phyloP scores from a whole-genome alignment of 805 yeast species.

The Priceomyces castillae region DNA sequence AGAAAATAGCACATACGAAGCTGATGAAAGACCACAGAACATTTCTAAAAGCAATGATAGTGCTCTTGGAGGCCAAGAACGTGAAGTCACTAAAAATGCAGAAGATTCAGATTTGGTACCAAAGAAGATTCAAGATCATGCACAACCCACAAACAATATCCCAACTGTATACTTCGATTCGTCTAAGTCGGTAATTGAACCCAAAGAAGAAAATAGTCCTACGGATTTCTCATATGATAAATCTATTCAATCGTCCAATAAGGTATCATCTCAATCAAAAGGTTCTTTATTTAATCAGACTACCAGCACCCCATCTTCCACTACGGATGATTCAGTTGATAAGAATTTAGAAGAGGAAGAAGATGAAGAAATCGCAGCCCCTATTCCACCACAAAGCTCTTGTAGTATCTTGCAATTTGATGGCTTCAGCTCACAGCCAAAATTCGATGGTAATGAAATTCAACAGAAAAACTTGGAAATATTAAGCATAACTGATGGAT shows the following conservation, averaged over 20 bases:
- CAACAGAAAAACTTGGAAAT: constrained; percentile 20
- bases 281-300: neutral
- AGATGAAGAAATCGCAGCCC: no score
- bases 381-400: neutral
- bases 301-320: neutral
- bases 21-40: neutral
- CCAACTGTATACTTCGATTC: no score
- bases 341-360: neutral
- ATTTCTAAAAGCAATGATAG: no score
- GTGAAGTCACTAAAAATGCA: no score
- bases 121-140: no score
- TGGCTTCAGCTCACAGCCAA: constrained; percentile 13
- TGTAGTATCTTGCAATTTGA: constrained; percentile 12
- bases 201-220: no score
- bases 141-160: no score
- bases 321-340: neutral
- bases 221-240: neutral
- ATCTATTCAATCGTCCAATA: neutral
- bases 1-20: neutral
- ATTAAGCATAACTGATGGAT: constrained; percentile 23
- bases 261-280: neutral
- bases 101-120: no score
- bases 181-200: no score
- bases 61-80: no score
- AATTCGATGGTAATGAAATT: constrained; percentile 8